Base-by-base conservation (phyloP, 768 basidiomycete genomes). In the Agrocybe pediades region DNA sequence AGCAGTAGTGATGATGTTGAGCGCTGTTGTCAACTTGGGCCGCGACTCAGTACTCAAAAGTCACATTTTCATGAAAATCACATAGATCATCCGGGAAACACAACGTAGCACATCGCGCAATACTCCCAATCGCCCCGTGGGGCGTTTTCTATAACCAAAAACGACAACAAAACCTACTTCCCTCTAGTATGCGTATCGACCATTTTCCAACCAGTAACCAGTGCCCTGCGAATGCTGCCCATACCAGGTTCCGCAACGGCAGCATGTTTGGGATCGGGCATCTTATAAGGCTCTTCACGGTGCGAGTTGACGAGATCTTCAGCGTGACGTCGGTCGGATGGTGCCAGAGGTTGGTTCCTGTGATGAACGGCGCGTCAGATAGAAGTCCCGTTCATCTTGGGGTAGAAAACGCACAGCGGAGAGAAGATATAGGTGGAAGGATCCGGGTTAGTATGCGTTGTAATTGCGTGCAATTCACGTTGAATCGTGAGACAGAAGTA, bases 291-390 rank as follows among this genome's bases (percentile, higher is more conserved):
- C 33, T 36, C 33, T 13, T 36, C 11, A 36, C 33, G 33, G 11
- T 36, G 33, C 13, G 33, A 15, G 33, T 58, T 64, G 24, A 79
- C 65, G 44, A 88, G 74, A 48, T 82, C 80, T 41, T 75, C 69
- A 0, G 84, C 86, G 30, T 61, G 76, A 27, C 83, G 77, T 4
- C 75, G 68, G 61, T 88, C 83, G 5, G 73, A 70, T 1, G 87
- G 87, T 3, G 83, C 80, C 66, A 88, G 82, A 0, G 87, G 87
- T 68, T 85, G 81, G 65, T 88, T 89, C 71, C 72, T 74, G n/a
- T n/a, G 23, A 41, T 23, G 11, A 26, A n/a, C 15, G 13, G 40
- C 40, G 24, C 16, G 24, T 6, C 54, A 6, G 55, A 44, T 19
- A 25, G 20, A 17, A 20, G 29, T 8, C 6, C 5, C 17, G 2